These are phyloP conservation scores for Posidonia oceanica DNA, from an alignment of 116 monocot species.

Conservation along the genomic window DNA sequence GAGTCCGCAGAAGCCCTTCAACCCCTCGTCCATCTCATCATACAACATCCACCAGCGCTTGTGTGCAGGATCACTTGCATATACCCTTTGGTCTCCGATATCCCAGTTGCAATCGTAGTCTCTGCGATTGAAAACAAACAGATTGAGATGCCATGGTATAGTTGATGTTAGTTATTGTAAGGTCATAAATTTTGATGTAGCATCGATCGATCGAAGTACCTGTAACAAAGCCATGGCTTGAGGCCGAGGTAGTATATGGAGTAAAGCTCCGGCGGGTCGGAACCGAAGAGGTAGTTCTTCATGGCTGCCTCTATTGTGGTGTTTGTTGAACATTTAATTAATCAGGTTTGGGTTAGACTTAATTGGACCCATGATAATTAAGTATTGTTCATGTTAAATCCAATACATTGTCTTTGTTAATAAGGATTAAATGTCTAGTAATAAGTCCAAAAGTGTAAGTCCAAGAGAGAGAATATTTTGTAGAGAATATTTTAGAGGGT, in stretches of 20 bases:
- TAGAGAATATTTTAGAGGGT: too few species aligned
- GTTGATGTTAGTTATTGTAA: too few species aligned
- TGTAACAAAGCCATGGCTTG: conserved; percentile 41
- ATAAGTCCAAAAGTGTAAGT: too few species aligned
- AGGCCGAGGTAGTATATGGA: conserved; percentile 27
- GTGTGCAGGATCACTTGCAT: conserved; percentile 30
- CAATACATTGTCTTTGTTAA: too few species aligned
- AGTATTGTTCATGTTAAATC: too few species aligned
- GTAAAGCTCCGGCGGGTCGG: conserved; percentile 28
- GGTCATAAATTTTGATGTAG: too few species aligned
- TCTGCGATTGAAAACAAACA: background rate
- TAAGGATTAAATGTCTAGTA: too few species aligned
- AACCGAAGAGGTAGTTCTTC: conserved; percentile 19
- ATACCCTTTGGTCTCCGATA: conserved; percentile 12
- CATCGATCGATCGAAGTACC: background rate
- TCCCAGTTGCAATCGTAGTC: conserved; percentile 45
- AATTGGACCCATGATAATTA: too few species aligned
- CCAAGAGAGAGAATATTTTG: too few species aligned
- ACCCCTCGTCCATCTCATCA: conserved; percentile 11
- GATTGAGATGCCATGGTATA: too few species aligned
- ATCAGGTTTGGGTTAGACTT: too few species aligned
- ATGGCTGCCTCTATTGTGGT: conserved; percentile 2
- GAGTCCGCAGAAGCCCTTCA: conserved; percentile 15
- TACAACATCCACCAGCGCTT: conserved; percentile 29
- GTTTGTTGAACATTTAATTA: too few species aligned